A percentile compares a stretch with the other conserved stretches of the same genome.
phyloP scores from a whole-genome alignment of 1,284 basidiomycete genomes.

The Fomitiporia mediterranea region DNA sequence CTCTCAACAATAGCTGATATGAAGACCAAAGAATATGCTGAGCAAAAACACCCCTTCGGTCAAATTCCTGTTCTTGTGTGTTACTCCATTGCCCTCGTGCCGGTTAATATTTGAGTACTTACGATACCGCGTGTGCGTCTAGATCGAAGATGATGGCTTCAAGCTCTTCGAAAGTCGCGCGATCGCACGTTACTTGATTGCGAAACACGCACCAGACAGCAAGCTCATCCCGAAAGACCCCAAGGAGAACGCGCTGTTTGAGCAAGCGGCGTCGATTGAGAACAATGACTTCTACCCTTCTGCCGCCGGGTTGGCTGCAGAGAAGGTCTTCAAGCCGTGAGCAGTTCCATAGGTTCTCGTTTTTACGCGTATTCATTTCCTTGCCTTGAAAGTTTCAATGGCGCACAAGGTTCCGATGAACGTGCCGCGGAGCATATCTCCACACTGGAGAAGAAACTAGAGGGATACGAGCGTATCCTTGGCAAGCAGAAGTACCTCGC shows the following conservation, averaged over 20 bases:
- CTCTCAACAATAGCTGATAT: too few species aligned
- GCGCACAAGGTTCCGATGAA: slow-evolving; percentile 26
- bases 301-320: slow-evolving; percentile 35
- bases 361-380: too few species aligned
- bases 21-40: slow-evolving; percentile 40
- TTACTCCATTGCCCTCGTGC: neutral
- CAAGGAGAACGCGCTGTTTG: slow-evolving; percentile 29
- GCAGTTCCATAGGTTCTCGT: slow-evolving; percentile 19
- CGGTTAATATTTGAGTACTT: neutral
- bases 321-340: slow-evolving; percentile 47
- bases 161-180: slow-evolving; percentile 31
- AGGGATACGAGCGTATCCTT: slow-evolving; percentile 44
- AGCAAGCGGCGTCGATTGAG: slow-evolving; percentile 33
- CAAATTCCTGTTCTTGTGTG: slow-evolving; percentile 46
- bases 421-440: slow-evolving; percentile 26
- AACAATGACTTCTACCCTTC: slow-evolving; percentile 42
- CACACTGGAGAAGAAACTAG: slow-evolving; percentile 33
- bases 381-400: neutral
- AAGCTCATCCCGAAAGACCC: slow-evolving; percentile 25
- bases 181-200: slow-evolving; percentile 30
- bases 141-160: slow-evolving; percentile 22
- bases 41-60: slow-evolving; percentile 56
- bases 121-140: slow-evolving; percentile 26
- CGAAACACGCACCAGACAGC: slow-evolving; percentile 26
- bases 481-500: slow-evolving; percentile 43